Conservation (phyloP, 2,329 filamentous ascomycete species). For the Fusarium metavorans region DNA sequence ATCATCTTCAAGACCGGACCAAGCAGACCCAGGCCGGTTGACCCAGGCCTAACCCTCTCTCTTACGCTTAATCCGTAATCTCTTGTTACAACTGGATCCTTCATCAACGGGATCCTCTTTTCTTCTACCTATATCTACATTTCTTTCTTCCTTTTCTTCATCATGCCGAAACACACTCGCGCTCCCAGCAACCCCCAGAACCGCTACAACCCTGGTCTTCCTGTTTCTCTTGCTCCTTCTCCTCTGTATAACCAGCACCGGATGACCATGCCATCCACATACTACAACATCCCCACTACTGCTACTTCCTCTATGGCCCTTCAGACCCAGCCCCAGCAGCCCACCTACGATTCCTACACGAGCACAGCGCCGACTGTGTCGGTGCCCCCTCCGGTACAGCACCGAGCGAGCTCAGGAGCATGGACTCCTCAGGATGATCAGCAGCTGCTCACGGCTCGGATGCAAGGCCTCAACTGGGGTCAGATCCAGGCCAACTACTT, state of each 20-base stretch:
- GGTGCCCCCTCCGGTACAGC: slow-evolving; percentile 58
- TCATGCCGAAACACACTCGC: slow-evolving; percentile 61
- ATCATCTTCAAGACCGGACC: slow-evolving; percentile 24
- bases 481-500: slow-evolving; percentile 84
- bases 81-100: slow-evolving; percentile 22
- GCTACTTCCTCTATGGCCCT: slow-evolving; percentile 47
- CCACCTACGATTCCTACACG: slow-evolving; percentile 56
- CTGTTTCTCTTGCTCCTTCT: slow-evolving; percentile 56
- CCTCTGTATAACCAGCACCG: slow-evolving; percentile 58
- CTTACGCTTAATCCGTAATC: slow-evolving; percentile 45
- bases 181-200: slow-evolving; percentile 51
- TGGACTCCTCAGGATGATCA: slow-evolving; percentile 84
- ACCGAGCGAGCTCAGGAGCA: slow-evolving; percentile 71
- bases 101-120: slow-evolving; percentile 23
- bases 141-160: slow-evolving; percentile 27
- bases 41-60: slow-evolving; percentile 40
- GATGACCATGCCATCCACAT: slow-evolving; percentile 54
- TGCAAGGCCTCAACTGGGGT: slow-evolving; percentile 84
- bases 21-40: slow-evolving; percentile 44
- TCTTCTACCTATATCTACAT: slow-evolving; percentile 19
- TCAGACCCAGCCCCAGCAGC: slow-evolving; percentile 49
- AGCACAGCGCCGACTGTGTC: slow-evolving; percentile 49
- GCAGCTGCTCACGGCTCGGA: slow-evolving; percentile 76
- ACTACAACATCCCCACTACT: slow-evolving; percentile 55
- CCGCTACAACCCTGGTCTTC: slow-evolving; percentile 49